These are phyloP conservation scores for Kalmanozyma brasiliensis DNA, from an alignment of 1,284 basidiomycete genomes.

Conservation along the genomic window DNA sequence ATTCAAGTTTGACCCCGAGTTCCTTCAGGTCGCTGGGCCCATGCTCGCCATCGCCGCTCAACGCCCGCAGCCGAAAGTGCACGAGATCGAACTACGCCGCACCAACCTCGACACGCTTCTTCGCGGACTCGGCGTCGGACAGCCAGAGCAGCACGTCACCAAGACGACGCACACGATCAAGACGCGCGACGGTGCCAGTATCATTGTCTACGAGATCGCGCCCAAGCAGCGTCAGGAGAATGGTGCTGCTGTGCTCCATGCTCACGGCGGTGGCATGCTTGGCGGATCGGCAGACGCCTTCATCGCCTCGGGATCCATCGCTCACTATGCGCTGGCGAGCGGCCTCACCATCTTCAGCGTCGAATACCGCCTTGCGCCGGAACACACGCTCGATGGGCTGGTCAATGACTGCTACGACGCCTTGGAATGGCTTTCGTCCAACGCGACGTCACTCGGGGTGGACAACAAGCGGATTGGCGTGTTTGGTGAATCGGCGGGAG, in stretches of 20 bases:
- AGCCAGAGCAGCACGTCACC: constrained; percentile 9
- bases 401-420: constrained; percentile 39
- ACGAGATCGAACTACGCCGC: constrained; percentile 19
- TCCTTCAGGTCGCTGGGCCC: constrained; percentile 18
- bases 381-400: constrained; percentile 17
- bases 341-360: constrained; percentile 18
- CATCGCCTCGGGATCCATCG: constrained; percentile 5
- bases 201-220: constrained; percentile 22
- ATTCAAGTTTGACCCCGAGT: constrained; percentile 17
- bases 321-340: background rate
- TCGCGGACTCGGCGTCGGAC: background rate
- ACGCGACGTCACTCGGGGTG: constrained; percentile 22
- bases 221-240: constrained; percentile 16
- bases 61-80: constrained; percentile 1
- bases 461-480: constrained; percentile 24
- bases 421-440: constrained; percentile 19
- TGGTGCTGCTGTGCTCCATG: constrained; percentile 23
- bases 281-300: constrained; percentile 14
- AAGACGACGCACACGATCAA: constrained; percentile 22
- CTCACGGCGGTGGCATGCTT: constrained; percentile 36
- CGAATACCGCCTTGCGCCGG: constrained; percentile 33
- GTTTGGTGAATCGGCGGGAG: constrained; percentile 35
- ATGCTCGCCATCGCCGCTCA: constrained; percentile 12
- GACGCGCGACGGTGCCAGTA: constrained; percentile 25
- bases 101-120: constrained; percentile 1